A percentile compares a stretch with the other conserved stretches of the same genome.
phyloP scores from a whole-genome alignment of 345 rosid species.

The Aurinia saxatilis region DNA sequence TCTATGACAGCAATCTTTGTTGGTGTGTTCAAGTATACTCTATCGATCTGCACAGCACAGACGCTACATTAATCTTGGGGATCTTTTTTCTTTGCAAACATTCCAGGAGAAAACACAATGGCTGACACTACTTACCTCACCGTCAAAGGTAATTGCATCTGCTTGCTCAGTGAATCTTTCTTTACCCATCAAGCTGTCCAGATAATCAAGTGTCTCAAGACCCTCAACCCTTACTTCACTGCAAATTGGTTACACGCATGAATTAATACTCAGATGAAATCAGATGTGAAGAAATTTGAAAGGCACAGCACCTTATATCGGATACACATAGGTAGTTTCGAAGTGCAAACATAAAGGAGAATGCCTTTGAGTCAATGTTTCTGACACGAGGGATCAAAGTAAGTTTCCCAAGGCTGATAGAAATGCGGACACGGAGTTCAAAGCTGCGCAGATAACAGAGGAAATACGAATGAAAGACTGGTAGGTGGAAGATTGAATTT shows the following conservation, averaged over 20 bases:
- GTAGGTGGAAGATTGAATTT: no score
- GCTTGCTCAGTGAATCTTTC: constrained; percentile 94
- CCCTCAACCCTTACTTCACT: constrained; percentile 99
- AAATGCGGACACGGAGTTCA: constrained; percentile 76
- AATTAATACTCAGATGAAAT: not conserved
- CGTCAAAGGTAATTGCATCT: constrained; percentile 91
- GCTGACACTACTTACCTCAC: constrained; percentile 49
- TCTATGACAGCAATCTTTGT: constrained; percentile 88
- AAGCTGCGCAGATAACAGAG: constrained; percentile 45
- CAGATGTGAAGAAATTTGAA: not conserved
- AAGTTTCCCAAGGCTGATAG: constrained; percentile 73
- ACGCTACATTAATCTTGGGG: not conserved
- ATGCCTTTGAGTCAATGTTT: constrained; percentile 73
- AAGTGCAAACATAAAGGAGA: constrained; percentile 69
- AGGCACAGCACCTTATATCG: constrained; percentile 80
- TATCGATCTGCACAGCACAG: constrained; percentile 45
- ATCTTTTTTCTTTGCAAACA: not conserved
- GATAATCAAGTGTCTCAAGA: constrained; percentile 92
- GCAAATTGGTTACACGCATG: constrained; percentile 34
- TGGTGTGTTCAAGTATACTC: constrained; percentile 88
- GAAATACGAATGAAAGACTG: no score
- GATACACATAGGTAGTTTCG: constrained; percentile 79
- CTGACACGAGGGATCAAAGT: constrained; percentile 89
- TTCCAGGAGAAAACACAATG: not conserved
- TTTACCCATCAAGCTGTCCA: constrained; percentile 58